Base-by-base conservation (phyloP, 1,139 yeast species). In the Saccharomyces hybrid region DNA sequence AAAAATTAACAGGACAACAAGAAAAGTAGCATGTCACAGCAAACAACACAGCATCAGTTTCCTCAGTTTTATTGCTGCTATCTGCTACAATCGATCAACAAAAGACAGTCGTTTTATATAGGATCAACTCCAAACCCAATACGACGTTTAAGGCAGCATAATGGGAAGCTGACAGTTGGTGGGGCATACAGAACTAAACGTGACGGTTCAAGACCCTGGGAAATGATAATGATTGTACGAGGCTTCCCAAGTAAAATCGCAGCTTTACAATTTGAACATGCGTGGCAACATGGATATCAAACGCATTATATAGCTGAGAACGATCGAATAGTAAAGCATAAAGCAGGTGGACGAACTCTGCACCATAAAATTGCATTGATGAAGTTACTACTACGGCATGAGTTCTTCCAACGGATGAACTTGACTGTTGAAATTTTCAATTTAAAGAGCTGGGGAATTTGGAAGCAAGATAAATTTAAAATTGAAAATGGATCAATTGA, bases 71-170 rank as follows among this genome's bases (percentile, higher is more conserved):
- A 86, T 66, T 81, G 87, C 50, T 88, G 87, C 48, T 86, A 86
- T 63, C 69, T 87, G 5, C 71, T 87, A 14, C 82, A 81, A 59
- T 84, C 90, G 0, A 64, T 75, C 5, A 76, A 79, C 1, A 79
- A 78, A 60, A 79, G 80, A 11, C 72, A 73, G 46, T 78, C 85
- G 5, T 82, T 82, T 61, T 87, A 87, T 62, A 77, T 87, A 4
- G 95, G 95, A 1, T 85, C 93, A 0, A 85, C 93, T 0, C 91
- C 93, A 0, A 78, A 85, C 63, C 93, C 95, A 0, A 64, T 72
- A 0, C 69, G 91, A 55, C 66, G 96, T 50, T 71, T 88, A 4
- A 69, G 88, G 44, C 96, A 88, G 61, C 96, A 88, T 65, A 88
- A 88, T 71, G 95, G 96, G 1, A 80, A 77, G 4, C 65, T 84